Percentiles rank a stretch among this genome's conserved stretches.
phyloP scores from a whole-genome alignment of 805 yeast genomes.

The Candida ipomoeae region DNA sequence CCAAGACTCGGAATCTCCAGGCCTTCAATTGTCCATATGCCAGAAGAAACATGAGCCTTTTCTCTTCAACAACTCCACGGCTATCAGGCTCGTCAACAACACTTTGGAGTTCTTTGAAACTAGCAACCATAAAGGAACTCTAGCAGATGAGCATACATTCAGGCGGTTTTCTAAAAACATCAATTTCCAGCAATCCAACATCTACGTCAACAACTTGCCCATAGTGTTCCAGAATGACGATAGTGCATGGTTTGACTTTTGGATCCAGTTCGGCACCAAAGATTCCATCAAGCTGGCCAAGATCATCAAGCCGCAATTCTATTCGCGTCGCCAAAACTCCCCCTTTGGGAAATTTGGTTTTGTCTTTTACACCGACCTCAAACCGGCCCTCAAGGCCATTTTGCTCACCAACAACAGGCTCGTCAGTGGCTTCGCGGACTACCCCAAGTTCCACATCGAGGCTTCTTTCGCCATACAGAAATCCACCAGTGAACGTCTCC shows the following conservation, averaged over 20 bases:
- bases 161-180: slow-evolving; percentile 19
- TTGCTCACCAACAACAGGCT: slow-evolving; percentile 46
- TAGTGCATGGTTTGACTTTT: slow-evolving; percentile 34
- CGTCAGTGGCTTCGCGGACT: slow-evolving; percentile 16
- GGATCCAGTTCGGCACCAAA: slow-evolving; percentile 34
- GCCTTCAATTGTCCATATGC: slow-evolving; percentile 27
- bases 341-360: slow-evolving; percentile 45
- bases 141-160: not conserved
- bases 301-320: slow-evolving; percentile 40
- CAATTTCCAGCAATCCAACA: slow-evolving; percentile 61
- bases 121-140: not conserved
- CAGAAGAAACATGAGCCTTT: slow-evolving; percentile 36
- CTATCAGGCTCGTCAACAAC: not conserved
- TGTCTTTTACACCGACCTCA: slow-evolving; percentile 54
- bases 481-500: slow-evolving; percentile 1
- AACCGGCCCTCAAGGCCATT: slow-evolving; percentile 62
- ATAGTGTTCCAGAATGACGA: slow-evolving; percentile 52
- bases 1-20: not conserved
- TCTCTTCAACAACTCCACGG: slow-evolving; percentile 12
- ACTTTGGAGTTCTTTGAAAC: not conserved
- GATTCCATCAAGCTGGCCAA: slow-evolving; percentile 35
- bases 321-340: slow-evolving; percentile 16
- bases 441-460: slow-evolving; percentile 26
- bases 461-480: slow-evolving; percentile 42
- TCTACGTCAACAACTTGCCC: slow-evolving; percentile 67